Base-by-base conservation (phyloP, 2,329 filamentous ascomycete species). In the Chaetomium sp. region DNA sequence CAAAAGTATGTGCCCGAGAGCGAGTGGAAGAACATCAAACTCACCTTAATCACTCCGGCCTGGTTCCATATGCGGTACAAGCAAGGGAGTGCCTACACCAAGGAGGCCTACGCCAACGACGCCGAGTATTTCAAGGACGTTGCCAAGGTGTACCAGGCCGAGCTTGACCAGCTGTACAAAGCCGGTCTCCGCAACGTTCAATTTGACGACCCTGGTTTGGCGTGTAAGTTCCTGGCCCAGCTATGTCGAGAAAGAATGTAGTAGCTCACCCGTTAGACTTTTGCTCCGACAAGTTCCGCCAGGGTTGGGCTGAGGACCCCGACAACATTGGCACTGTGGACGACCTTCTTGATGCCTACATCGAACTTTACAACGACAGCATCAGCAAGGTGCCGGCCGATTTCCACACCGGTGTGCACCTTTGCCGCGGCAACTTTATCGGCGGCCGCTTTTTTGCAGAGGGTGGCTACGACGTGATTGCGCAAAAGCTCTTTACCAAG, bases 331-430 rank as follows among this genome's bases (percentile, higher is more conserved):
- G 84, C 68, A 80, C 80, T 1, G 80, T 86, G 6, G 86, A 88
- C 48, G 82, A 85, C 62, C 82, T 89, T 45, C 79, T 91, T 27
- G 85, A 89, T 63, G 81, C 85, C 34, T 91, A 91, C 71, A 87
- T 91, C 68, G 76, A 79, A 59, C 81, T 89, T 61, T 91, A 91
- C 76, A 91, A 91, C 68, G 84, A 87, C 69, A 82, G 78, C 65
- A 77, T 89, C 66, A 73, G 76, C 64, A 79, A 80, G 64, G 73
- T 82, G 0, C 86, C 87, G 0, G 68, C 75, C 2, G 87, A 91
- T 66, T 81, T 91, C 76, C 87, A 90, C 70, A 79, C 88, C 2
- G 88, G 88, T 46, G 84, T 91, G 12, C 88, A 91, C 67, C 75
- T 91, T 51, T 91, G 88, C 77, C 79, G 79, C 7, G 79, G 79